Evolutionary conservation across 1,284 basidiomycete genomes (phyloP).

Genomic region (Tilletiaria anomala): DNA sequence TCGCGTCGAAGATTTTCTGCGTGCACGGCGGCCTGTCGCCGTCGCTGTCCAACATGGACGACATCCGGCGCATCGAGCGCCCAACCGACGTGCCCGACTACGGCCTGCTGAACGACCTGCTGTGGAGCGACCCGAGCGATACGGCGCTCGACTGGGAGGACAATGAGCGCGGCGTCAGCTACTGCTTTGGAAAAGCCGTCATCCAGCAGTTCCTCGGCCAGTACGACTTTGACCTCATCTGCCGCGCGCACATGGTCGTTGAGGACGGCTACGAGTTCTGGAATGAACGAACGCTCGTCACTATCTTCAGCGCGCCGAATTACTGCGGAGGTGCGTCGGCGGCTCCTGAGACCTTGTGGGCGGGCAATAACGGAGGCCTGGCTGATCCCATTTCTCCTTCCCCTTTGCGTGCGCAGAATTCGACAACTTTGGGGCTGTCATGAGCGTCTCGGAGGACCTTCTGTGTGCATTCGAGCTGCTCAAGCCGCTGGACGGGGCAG

Average conservation of each 20-base stretch:
- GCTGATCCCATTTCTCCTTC: conserved; percentile 6
- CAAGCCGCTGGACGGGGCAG: conserved; percentile 86
- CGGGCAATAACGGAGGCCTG: neutral
- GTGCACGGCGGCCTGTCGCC: conserved; percentile 97
- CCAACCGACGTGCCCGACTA: conserved; percentile 99
- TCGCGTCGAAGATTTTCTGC: conserved; percentile 98
- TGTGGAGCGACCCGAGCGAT: conserved; percentile 98
- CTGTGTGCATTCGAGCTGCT: conserved; percentile 94
- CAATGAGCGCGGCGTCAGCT: conserved; percentile 98
- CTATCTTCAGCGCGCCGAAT: conserved; percentile 85
- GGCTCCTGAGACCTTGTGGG: too few species aligned
- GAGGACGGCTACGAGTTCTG: conserved; percentile 97
- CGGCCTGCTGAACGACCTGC: conserved; percentile 85
- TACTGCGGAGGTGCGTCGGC: conserved; percentile 74
- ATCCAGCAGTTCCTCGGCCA: conserved; percentile 82
- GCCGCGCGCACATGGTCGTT: conserved; percentile 98
- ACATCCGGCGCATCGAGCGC: conserved; percentile 92
- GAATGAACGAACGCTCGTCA: conserved; percentile 95
- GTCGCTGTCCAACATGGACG: conserved; percentile 95
- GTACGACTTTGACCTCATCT: conserved; percentile 95
- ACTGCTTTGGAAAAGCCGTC: conserved; percentile 95
- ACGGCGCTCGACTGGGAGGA: conserved; percentile 98
- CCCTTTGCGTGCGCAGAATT: conserved; percentile 50
- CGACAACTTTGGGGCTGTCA: conserved; percentile 74
- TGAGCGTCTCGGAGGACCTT: conserved; percentile 88